Evolutionary conservation across 2,329 filamentous ascomycete species (phyloP).

Genomic region (Pestalotiopsis sp.): DNA sequence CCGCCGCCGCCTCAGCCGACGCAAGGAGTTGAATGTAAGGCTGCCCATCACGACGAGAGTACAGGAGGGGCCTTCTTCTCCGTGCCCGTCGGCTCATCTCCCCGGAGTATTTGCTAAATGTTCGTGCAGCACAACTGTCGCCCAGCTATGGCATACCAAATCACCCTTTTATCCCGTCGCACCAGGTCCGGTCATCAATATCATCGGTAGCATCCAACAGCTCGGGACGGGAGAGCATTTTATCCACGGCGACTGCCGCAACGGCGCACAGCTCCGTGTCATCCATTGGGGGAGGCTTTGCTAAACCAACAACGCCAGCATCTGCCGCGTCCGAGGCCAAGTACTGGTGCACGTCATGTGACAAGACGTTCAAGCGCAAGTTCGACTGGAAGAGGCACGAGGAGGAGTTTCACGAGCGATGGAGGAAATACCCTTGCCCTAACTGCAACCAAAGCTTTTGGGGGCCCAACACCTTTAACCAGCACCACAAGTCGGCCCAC

Average conservation of each 20-base stretch:
- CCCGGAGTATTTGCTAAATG: not conserved
- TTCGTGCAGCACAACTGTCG: slow-evolving; percentile 16
- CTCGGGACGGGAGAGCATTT: slow-evolving; percentile 34
- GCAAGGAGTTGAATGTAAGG: slow-evolving; percentile 23
- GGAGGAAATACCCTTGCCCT: slow-evolving; percentile 68
- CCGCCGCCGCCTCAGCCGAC: slow-evolving; percentile 17
- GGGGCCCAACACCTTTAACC: slow-evolving; percentile 69
- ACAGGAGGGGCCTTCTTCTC: not conserved
- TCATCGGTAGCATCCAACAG: slow-evolving; percentile 32
- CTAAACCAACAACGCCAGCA: slow-evolving; percentile 16
- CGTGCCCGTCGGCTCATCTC: not conserved
- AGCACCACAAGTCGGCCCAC: slow-evolving; percentile 68
- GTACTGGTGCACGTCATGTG: slow-evolving; percentile 49
- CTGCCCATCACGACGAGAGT: not conserved
- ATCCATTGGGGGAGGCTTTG: slow-evolving; percentile 19
- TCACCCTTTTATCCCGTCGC: slow-evolving; percentile 24
- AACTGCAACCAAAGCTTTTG: slow-evolving; percentile 71
- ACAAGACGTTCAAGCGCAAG: slow-evolving; percentile 69
- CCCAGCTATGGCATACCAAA: slow-evolving; percentile 25
- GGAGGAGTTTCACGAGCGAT: slow-evolving; percentile 70
- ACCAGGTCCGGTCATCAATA: slow-evolving; percentile 31
- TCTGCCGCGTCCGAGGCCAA: slow-evolving; percentile 26
- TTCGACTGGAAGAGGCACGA: slow-evolving; percentile 73
- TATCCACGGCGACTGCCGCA: slow-evolving; percentile 30
- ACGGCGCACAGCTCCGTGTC: slow-evolving; percentile 33